Evolutionary conservation across 2,329 filamentous ascomycete species (phyloP).

Genomic region (Amauroascus niger): DNA sequence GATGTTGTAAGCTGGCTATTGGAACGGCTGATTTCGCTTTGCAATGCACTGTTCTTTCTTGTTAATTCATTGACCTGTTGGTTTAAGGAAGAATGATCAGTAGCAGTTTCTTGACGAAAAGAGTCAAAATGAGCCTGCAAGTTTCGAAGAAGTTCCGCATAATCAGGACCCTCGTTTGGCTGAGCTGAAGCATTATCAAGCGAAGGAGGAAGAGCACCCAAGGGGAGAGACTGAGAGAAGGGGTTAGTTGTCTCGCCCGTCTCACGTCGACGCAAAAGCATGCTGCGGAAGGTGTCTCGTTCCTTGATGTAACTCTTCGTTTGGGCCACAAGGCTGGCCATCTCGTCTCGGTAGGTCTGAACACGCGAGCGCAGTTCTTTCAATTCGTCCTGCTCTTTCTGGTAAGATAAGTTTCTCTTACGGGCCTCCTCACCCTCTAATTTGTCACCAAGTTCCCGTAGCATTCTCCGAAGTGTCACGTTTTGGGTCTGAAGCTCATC

Average conservation of each 20-base stretch:
- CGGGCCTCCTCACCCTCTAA: constrained; percentile 86
- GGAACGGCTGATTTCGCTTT: constrained; percentile 69
- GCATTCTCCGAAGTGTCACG: constrained; percentile 68
- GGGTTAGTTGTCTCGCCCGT: constrained; percentile 52
- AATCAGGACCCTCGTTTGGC: constrained; percentile 55
- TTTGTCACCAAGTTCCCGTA: constrained; percentile 72
- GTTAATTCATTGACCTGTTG: constrained; percentile 75
- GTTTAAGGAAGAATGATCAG: constrained; percentile 71
- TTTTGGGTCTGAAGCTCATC: constrained; percentile 82
- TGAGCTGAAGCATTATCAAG: constrained; percentile 39
- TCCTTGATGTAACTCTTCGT: constrained; percentile 92
- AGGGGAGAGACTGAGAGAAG: constrained; percentile 62
- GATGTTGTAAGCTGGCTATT: constrained; percentile 74
- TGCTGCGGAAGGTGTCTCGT: constrained; percentile 92
- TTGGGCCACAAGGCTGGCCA: constrained; percentile 68
- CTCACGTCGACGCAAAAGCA: constrained; percentile 68
- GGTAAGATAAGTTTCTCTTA: constrained; percentile 45
- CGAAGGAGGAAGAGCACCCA: constrained; percentile 42
- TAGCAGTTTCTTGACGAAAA: constrained; percentile 74
- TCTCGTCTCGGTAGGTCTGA: constrained; percentile 71
- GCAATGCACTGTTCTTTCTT: constrained; percentile 68
- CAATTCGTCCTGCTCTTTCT: constrained; percentile 58
- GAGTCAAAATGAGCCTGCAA: constrained; percentile 83
- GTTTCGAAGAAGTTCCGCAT: constrained; percentile 71
- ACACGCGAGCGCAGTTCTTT: constrained; percentile 62